phyloP scores from a whole-genome alignment of 2,329 filamentous ascomycete genomes.

The Alternaria sp. region DNA sequence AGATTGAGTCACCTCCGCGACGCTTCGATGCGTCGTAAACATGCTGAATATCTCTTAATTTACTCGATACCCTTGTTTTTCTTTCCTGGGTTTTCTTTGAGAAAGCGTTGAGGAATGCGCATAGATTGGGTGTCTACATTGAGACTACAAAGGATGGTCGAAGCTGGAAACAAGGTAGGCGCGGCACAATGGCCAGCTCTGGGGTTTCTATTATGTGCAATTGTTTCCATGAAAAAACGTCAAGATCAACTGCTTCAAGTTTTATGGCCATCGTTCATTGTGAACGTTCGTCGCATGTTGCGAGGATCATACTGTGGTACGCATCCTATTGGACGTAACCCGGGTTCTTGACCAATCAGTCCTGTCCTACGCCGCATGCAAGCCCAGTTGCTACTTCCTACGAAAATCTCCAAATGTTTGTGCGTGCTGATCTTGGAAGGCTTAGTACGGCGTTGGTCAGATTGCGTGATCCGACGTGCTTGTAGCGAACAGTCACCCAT shows the following conservation, averaged over 20 bases:
- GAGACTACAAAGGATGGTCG: not conserved
- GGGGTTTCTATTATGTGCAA: not conserved
- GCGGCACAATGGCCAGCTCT: not conserved
- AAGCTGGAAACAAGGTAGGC: not conserved
- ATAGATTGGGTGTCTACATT: not conserved
- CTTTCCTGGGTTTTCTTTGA: not conserved
- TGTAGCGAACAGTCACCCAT: slow-evolving; percentile 35
- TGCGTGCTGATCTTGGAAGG: not conserved
- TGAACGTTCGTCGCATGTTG: not conserved
- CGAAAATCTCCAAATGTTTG: not conserved
- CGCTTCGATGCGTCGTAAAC: not conserved
- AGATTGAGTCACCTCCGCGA: slow-evolving; percentile 6
- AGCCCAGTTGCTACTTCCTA: not conserved
- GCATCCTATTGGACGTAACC: slow-evolving; percentile 2
- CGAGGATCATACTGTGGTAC: slow-evolving; percentile 1
- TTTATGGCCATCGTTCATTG: not conserved
- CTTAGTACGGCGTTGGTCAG: slow-evolving; percentile 3
- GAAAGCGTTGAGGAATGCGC: slow-evolving; percentile 1
- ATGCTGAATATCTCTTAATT: not conserved
- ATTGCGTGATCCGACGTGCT: slow-evolving; percentile 50
- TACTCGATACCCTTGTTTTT: not conserved
- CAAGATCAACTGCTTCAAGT: not conserved
- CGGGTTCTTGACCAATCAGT: not conserved
- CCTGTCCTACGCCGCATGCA: not conserved
- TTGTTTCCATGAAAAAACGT: not conserved